Base-by-base conservation (phyloP, 495 filamentous ascomycete genomes). In the Xanthoparmelia taractica region DNA sequence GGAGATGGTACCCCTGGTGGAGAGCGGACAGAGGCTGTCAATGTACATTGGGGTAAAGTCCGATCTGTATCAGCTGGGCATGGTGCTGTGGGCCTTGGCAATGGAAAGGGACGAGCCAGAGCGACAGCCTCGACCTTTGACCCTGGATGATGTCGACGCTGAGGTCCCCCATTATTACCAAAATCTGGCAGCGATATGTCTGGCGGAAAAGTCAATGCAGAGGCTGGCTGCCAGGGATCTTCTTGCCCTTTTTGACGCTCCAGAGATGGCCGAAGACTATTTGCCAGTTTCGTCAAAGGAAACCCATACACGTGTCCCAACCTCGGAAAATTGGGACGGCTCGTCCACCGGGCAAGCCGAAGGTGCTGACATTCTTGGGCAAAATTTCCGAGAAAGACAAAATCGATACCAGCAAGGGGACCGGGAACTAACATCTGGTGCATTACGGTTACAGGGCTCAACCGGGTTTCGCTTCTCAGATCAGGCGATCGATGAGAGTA, bases 21-120 rank as follows among this genome's bases (percentile, higher is more conserved):
- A 92, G 59, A 92, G 87, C 75, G 91, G 90, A 61, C 94, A 97
- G 71, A 83, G 92, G 33, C 94, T 98, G 36, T 89, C 90, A 34
- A 97, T 98, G 90, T 96, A 96, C 71, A 97, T 98, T 72, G 94
- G 94, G 8, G 91, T 97, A 74, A 98, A 97, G 73, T 96, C 92
- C 0, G 94, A 98, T 73, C 78, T 97, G 2, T 98, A 86, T 69
- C 94, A 98, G 69, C 79, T 97, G 4, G 94, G 94, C 33, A 98
- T 98, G 95, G 93, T 96, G 2, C 79, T 98, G 5, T 98, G 93
- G 91, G 92, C 90, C 11, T 76, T 98, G 41, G 92, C 91, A 5
- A 89, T 85, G 66, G 83, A 90, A 65, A 82, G 91, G 45, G 94
- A 97, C 67, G 94, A 98, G 67, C 94, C 94, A 7, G 94, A 98